These are phyloP conservation scores for Cladosporium velox DNA, from an alignment of 2,329 filamentous ascomycete species.

Conservation along the genomic window DNA sequence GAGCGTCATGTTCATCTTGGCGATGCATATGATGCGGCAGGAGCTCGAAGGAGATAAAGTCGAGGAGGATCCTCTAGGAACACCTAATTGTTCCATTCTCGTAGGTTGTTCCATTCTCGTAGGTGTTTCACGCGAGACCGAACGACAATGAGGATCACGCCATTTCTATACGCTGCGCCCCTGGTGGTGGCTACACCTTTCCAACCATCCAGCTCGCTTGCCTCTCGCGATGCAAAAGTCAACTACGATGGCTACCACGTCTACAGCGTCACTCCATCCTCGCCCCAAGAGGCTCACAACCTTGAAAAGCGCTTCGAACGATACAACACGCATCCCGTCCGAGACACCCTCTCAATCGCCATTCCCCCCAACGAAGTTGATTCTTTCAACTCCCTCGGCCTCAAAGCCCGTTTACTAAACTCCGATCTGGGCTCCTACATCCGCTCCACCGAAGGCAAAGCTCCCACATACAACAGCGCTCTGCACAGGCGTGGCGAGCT, in stretches of 20 bases:
- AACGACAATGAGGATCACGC: conserved; percentile 5
- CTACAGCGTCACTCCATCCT: conserved; percentile 26
- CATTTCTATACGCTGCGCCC: background rate
- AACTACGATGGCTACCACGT: conserved; percentile 47
- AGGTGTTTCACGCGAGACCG: background rate
- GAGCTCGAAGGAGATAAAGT: background rate
- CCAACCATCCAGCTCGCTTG: background rate
- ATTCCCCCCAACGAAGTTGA: conserved; percentile 14
- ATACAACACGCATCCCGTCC: conserved; percentile 37
- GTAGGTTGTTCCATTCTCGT: background rate
- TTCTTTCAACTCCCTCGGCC: conserved; percentile 37
- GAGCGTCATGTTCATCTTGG: background rate
- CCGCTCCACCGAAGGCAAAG: conserved; percentile 2
- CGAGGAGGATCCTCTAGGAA: background rate
- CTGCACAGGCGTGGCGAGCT: conserved; percentile 19
- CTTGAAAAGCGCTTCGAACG: conserved; percentile 38
- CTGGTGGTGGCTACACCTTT: background rate
- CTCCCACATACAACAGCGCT: conserved; percentile 19
- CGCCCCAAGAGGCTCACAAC: background rate
- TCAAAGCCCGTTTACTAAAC: conserved; percentile 43
- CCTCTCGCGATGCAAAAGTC: conserved; percentile 23
- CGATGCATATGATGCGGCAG: background rate
- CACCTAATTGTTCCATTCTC: background rate
- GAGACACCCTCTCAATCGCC: conserved; percentile 31
- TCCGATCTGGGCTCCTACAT: conserved; percentile 49